These are phyloP conservation scores for Emmonsia crescens DNA, from an alignment of 2,329 filamentous ascomycete species.

Conservation along the genomic window DNA sequence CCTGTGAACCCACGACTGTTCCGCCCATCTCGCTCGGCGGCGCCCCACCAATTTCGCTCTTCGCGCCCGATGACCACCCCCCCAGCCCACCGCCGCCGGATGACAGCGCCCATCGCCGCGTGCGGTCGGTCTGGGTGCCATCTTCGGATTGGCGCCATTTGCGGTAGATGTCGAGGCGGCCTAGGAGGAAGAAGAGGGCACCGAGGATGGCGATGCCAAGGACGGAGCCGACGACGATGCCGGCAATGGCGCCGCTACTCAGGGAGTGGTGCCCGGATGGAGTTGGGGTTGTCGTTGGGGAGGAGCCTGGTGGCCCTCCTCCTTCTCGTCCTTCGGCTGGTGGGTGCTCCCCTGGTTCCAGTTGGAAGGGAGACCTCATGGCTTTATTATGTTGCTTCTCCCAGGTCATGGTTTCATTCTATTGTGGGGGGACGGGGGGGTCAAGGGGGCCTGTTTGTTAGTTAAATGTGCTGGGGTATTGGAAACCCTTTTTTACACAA, in stretches of 20 bases:
- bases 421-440: neutral
- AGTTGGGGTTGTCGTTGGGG: slow-evolving; percentile 7
- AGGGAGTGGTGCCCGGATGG: slow-evolving; percentile 16
- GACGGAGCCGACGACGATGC: slow-evolving; percentile 45
- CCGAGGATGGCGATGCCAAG: slow-evolving; percentile 40
- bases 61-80: slow-evolving; percentile 11
- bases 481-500: neutral
- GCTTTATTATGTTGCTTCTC: slow-evolving; percentile 40
- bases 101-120: slow-evolving; percentile 22
- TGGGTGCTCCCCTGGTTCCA: slow-evolving; percentile 47
- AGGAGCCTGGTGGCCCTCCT: slow-evolving; percentile 6
- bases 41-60: slow-evolving; percentile 8
- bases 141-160: slow-evolving; percentile 27
- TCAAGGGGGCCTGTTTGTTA: slow-evolving; percentile 5
- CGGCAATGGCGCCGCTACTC: slow-evolving; percentile 45
- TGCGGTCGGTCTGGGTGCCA: slow-evolving; percentile 20
- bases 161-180: slow-evolving; percentile 25
- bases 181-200: slow-evolving; percentile 26
- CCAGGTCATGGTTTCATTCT: slow-evolving; percentile 41
- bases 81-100: slow-evolving; percentile 15
- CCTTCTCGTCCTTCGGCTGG: slow-evolving; percentile 36
- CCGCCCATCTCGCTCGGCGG: slow-evolving; percentile 3
- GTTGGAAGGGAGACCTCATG: slow-evolving; percentile 40
- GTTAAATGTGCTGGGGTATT: neutral
- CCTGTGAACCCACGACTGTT: slow-evolving; percentile 4